Conservation (phyloP, 495 filamentous ascomycete species). For the Podospora fimiseda region DNA sequence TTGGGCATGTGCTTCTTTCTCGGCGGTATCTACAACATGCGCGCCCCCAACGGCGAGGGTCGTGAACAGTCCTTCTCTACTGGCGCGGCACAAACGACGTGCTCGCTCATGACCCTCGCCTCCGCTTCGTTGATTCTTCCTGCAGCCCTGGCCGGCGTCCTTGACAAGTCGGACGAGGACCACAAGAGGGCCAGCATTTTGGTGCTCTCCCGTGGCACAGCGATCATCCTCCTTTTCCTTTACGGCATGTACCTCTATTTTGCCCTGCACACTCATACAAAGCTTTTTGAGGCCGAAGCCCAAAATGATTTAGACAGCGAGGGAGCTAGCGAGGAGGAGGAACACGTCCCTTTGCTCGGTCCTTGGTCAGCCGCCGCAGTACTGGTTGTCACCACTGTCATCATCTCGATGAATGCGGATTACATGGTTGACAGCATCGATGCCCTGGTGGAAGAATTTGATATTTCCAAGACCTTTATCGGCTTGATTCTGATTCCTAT, state of each 20-base stretch:
- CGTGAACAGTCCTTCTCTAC: slow-evolving; percentile 72
- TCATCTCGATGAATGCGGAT: slow-evolving; percentile 89
- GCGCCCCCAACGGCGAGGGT: slow-evolving; percentile 33
- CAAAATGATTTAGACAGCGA: slow-evolving; percentile 30
- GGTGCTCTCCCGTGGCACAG: slow-evolving; percentile 79
- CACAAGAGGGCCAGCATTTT: slow-evolving; percentile 62
- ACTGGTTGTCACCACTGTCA: slow-evolving; percentile 68
- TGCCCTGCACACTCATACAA: slow-evolving; percentile 75
- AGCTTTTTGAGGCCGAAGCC: slow-evolving; percentile 67
- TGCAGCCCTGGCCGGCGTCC: slow-evolving; percentile 55
- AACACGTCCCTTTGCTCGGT: slow-evolving; percentile 53
- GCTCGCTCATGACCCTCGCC: slow-evolving; percentile 89
- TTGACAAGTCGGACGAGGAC: slow-evolving; percentile 25
- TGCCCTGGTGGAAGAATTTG: slow-evolving; percentile 69
- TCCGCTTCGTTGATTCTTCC: slow-evolving; percentile 91
- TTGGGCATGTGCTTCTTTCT: slow-evolving; percentile 95
- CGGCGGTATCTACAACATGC: slow-evolving; percentile 62
- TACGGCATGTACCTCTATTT: slow-evolving; percentile 90
- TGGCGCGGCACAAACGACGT: slow-evolving; percentile 91
- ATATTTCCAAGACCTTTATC: slow-evolving; percentile 94
- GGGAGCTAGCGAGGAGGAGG: slow-evolving; percentile 29
- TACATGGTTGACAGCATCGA: slow-evolving; percentile 93
- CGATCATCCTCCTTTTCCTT: slow-evolving; percentile 80
- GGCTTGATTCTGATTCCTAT: slow-evolving; percentile 93
- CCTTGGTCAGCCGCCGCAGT: slow-evolving; percentile 67